Percentiles rank a stretch among this genome's conserved stretches.
Conservation (phyloP, 176 grass and related monocot species). For the Carex myosuroides region DNA sequence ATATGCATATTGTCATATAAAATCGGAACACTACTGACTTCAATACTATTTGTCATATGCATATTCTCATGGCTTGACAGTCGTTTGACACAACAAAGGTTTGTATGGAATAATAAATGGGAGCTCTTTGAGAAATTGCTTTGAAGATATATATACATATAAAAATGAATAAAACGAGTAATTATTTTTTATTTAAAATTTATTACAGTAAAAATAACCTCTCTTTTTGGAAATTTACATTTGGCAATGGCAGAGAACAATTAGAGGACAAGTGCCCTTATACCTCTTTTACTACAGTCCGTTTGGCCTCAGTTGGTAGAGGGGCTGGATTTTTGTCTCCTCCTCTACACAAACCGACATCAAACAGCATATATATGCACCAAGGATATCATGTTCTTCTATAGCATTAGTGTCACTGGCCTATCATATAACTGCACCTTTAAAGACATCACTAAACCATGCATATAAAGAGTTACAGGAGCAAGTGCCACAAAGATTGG, state of each 20-base stretch:
- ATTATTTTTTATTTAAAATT: background rate
- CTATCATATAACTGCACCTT: too few species aligned
- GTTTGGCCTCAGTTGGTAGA: conserved; percentile 23
- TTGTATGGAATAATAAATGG: background rate
- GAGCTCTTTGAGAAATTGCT: background rate
- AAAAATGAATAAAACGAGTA: background rate
- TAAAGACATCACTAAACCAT: background rate
- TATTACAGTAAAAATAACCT: background rate
- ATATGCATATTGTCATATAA: background rate
- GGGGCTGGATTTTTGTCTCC: conserved; percentile 18
- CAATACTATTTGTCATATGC: too few species aligned
- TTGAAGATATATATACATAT: background rate
- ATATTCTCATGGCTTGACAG: background rate
- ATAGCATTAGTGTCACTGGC: background rate
- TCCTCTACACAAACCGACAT: conserved; percentile 9
- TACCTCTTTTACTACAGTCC: conserved; percentile 9
- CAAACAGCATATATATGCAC: background rate
- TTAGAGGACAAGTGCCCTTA: background rate
- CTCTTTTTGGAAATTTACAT: conserved; percentile 10
- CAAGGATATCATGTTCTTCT: background rate
- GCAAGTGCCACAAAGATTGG: background rate
- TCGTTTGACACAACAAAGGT: background rate
- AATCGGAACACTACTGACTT: too few species aligned
- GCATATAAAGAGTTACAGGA: background rate
- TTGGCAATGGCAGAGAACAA: conserved; percentile 6